Percentiles rank a stretch among this genome's conserved stretches.
phyloP scores from a whole-genome alignment of 331 rosid genomes.

The Quercus lobata region DNA sequence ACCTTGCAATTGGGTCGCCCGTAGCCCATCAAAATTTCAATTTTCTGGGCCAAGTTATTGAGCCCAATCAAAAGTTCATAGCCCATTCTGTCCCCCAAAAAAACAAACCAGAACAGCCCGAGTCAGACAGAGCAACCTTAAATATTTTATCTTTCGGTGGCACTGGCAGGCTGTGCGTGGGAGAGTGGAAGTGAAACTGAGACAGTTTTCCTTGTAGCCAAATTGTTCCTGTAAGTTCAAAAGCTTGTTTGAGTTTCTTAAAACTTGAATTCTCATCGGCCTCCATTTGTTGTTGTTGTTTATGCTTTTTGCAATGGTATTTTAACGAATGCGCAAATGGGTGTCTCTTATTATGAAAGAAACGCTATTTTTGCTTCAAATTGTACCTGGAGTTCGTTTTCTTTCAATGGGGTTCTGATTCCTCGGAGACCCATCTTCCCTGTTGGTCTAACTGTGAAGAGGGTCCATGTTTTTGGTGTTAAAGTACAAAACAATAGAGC shows the following conservation, averaged over 20 bases:
- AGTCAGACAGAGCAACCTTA: too few species aligned
- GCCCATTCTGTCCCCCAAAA: too few species aligned
- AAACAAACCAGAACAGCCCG: too few species aligned
- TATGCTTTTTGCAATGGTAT: not conserved
- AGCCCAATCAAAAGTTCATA: too few species aligned
- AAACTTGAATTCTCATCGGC: not conserved
- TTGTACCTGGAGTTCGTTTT: slow-evolving; percentile 18
- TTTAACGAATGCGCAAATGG: slow-evolving; percentile 32
- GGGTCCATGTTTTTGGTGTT: not conserved
- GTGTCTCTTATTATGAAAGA: slow-evolving; percentile 33
- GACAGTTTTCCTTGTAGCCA: not conserved
- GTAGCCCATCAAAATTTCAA: too few species aligned
- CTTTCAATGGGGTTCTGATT: slow-evolving; percentile 32
- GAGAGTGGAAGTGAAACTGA: too few species aligned
- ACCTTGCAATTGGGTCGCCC: too few species aligned
- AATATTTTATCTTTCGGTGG: too few species aligned
- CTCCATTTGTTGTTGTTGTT: not conserved
- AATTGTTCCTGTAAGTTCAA: not conserved
- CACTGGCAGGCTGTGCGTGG: too few species aligned
- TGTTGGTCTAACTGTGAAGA: slow-evolving; percentile 20
- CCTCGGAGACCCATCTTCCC: slow-evolving; percentile 32
- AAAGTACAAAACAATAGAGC: slow-evolving; percentile 22
- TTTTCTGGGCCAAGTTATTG: too few species aligned
- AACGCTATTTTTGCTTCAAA: slow-evolving; percentile 26
- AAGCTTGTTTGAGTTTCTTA: not conserved